phyloP scores from a whole-genome alignment of 306 rosid genomes.

The Lagenaria siceraria region DNA sequence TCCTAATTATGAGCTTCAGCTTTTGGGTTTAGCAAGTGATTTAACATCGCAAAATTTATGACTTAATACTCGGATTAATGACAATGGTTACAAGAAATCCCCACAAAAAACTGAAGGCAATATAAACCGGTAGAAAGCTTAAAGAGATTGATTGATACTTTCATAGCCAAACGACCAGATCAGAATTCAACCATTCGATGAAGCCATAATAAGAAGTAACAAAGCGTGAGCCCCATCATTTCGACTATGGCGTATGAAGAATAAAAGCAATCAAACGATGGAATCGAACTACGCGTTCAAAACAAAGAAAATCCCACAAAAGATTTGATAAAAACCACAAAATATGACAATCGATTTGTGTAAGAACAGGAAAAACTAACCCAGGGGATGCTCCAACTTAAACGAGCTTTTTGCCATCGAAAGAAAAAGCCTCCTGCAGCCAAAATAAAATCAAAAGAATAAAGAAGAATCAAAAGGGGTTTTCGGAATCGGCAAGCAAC shows the following conservation, averaged over 20 bases:
- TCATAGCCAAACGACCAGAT: background rate
- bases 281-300: background rate
- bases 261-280: background rate
- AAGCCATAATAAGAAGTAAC: background rate
- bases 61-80: background rate
- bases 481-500: background rate
- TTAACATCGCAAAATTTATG: background rate
- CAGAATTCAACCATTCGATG: background rate
- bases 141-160: background rate
- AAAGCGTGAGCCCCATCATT: background rate
- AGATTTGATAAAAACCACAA: background rate
- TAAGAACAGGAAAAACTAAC: constrained; percentile 12
- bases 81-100: background rate
- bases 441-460: constrained; percentile 3
- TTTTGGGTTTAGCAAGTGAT: background rate
- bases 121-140: too few relatives aligned
- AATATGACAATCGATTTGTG: background rate
- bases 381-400: constrained; percentile 34
- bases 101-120: background rate
- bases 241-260: background rate
- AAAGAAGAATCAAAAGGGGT: background rate
- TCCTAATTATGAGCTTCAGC: background rate
- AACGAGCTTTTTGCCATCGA: constrained; percentile 26
- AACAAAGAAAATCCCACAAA: background rate
- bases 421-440: constrained; percentile 5